phyloP scores from a whole-genome alignment of 352 stramenopile species.

The Globisporangium yorkense region DNA sequence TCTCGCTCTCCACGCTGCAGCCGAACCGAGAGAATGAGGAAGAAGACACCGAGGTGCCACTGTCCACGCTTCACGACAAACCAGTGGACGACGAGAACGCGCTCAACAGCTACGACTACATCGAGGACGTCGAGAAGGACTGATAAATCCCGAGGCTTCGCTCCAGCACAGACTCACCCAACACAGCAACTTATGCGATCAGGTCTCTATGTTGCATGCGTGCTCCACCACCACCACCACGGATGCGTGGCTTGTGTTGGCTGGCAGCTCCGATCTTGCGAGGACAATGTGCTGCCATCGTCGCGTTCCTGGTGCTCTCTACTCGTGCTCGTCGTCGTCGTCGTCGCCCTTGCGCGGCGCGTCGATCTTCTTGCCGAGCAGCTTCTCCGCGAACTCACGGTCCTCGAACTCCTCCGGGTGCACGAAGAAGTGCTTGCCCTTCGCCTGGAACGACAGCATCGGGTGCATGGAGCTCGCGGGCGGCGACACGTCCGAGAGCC shows the following conservation, averaged over 20 bases:
- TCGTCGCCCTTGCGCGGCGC: conserved; percentile 19
- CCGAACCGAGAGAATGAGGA: neutral
- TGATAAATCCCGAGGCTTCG: conserved; percentile 7
- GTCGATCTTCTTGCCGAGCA: conserved; percentile 35
- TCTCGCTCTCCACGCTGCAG: conserved; percentile 8
- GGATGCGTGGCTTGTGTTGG: neutral
- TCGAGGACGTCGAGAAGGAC: conserved; percentile 55
- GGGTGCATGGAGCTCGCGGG: conserved; percentile 69
- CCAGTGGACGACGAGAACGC: conserved; percentile 51
- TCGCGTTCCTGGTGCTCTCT: neutral
- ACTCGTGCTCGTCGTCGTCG: conserved; percentile 8
- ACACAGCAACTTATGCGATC: neutral
- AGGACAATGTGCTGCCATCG: too few species aligned
- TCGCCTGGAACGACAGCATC: conserved; percentile 78
- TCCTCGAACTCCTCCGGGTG: conserved; percentile 71
- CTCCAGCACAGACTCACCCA: too few species aligned
- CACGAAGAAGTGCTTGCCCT: conserved; percentile 68
- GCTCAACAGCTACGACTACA: conserved; percentile 84
- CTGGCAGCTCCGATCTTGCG: neutral
- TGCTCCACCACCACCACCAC: neutral
- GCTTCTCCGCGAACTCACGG: conserved; percentile 47
- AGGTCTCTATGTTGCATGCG: neutral
- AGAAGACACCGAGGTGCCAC: neutral
- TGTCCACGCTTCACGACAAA: conserved; percentile 22
- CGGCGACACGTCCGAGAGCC: conserved; percentile 47